A percentile compares a stretch with the other conserved stretches of the same genome.
These are phyloP conservation scores for Trichoderma sp. DNA, from an alignment of 2,329 filamentous ascomycete species.

Conservation along the genomic window DNA sequence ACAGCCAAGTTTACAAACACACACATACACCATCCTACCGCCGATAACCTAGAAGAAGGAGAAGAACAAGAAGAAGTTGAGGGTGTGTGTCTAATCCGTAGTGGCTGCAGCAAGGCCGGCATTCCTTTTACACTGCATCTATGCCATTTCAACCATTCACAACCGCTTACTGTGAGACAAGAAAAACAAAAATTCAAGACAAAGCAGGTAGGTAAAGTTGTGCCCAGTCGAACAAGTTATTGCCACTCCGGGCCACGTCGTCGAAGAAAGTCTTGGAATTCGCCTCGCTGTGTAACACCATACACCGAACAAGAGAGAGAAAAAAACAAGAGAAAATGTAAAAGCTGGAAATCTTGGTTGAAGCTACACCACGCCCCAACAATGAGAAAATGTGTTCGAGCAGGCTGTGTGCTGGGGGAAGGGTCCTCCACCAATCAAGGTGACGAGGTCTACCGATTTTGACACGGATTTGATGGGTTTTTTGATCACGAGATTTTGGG, in stretches of 20 bases:
- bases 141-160: neutral
- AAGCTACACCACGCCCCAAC: neutral
- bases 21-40: neutral
- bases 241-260: neutral
- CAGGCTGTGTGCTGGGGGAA: neutral
- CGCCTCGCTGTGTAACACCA: neutral
- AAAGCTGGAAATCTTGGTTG: neutral
- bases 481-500: constrained; percentile 4
- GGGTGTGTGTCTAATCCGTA: neutral
- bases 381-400: neutral
- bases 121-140: neutral
- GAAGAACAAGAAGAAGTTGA: neutral
- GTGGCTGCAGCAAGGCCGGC: neutral
- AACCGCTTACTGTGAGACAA: neutral
- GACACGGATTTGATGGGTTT: neutral
- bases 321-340: neutral
- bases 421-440: neutral
- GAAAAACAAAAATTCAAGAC: neutral
- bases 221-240: neutral
- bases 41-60: neutral
- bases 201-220: neutral
- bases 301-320: neutral
- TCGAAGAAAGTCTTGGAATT: neutral
- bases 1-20: neutral
- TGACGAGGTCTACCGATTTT: neutral